phyloP scores from a whole-genome alignment of 192 early-diverging fungal genomes.

The Entomortierella parvispora region DNA sequence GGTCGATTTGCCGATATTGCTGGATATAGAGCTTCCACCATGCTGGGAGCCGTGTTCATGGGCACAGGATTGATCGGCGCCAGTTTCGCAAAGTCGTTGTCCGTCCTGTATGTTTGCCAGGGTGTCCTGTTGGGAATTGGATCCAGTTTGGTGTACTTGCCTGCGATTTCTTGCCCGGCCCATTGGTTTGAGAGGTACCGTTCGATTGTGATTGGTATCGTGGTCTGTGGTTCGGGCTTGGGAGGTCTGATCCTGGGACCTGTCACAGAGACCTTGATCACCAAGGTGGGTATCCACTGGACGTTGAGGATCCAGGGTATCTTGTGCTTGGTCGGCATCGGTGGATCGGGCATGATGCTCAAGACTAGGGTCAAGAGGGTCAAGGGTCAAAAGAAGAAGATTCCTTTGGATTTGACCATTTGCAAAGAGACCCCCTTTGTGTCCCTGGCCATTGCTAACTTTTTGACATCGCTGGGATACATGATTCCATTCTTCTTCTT shows the following conservation, averaged over 20 bases:
- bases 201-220: slow-evolving; percentile 49
- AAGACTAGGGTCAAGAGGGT: slow-evolving; percentile 41
- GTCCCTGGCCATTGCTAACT: slow-evolving; percentile 33
- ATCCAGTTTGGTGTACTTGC: slow-evolving; percentile 52
- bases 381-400: slow-evolving; percentile 28
- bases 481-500: slow-evolving; percentile 53
- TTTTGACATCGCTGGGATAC: slow-evolving; percentile 48
- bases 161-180: slow-evolving; percentile 45
- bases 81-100: slow-evolving; percentile 34
- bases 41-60: slow-evolving; percentile 45
- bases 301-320: slow-evolving; percentile 35
- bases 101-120: slow-evolving; percentile 34
- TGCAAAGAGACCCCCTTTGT: slow-evolving; percentile 35
- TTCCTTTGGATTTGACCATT: slow-evolving; percentile 43
- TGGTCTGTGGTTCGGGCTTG: slow-evolving; percentile 50
- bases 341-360: slow-evolving; percentile 50
- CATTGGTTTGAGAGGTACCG: slow-evolving; percentile 53
- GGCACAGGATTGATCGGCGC: slow-evolving; percentile 43
- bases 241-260: slow-evolving; percentile 41
- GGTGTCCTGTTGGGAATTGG: slow-evolving; percentile 55
- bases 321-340: slow-evolving; percentile 41
- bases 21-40: slow-evolving; percentile 29
- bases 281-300: slow-evolving; percentile 29
- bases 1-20: slow-evolving; percentile 39
- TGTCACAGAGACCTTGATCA: slow-evolving; percentile 26